Evolutionary conservation across 1,284 basidiomycete genomes (phyloP), one percentile per base, ranked within the genome.

Genomic region (Porogramme epimiltina): DNA sequence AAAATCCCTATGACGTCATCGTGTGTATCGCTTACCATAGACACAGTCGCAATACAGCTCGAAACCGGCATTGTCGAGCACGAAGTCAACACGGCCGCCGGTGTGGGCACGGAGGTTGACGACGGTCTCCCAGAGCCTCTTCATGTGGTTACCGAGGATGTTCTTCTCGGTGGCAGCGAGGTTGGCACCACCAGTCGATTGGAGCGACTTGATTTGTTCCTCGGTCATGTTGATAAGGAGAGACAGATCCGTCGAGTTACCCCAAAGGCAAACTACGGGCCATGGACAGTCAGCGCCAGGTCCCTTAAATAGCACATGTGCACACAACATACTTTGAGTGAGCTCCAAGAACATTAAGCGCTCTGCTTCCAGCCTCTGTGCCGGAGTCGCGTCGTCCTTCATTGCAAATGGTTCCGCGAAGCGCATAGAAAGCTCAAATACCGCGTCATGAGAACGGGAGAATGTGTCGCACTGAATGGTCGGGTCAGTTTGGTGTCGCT

Each of bases 221-320:
- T 98, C 95, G 13, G 93, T 93, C 95, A 98, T 98, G 75, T 98
- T 94, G 74, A 98, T 98, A 49, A 98, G 80, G 28, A 98, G 81
- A 2, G 93, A 96, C 48, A 98, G 78, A 71, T 98, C 95, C 51
- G 96, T 98, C n/a, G 93, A 92, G 73, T 96, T 96, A 16, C 93
- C 93, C 93, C 93, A 95, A 20, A 96, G 79, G 66, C 93, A 95
- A 51, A 97, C 92, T 91, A 28, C 10, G n/a, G 18, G 18, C 5
- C 25, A 4, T 18, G 10, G 41, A 41, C 16, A 33, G 45, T 37
- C 28, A n/a, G 31, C 15, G 23, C 10, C n/a, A n/a, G n/a, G n/a
- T n/a, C n/a, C n/a, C n/a, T n/a, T n/a, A n/a, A n/a, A n/a, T n/a
- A n/a, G n/a, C n/a, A n/a, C n/a, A n/a, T n/a, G n/a, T n/a, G n/a